Conservation (phyloP, 2,329 filamentous ascomycete species). For the Aureobasidium sp. region DNA sequence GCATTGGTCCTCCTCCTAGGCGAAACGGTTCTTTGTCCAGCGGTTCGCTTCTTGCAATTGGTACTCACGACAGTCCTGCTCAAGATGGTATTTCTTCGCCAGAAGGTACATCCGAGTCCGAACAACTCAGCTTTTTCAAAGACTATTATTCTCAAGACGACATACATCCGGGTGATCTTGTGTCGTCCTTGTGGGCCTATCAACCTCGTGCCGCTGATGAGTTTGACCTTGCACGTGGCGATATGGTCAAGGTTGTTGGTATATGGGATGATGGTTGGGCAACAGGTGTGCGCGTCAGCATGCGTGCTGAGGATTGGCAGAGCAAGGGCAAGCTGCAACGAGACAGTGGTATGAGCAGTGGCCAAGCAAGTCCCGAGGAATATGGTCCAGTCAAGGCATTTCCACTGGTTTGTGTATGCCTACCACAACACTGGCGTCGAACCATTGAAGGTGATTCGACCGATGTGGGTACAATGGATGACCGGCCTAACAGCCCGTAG, state of each 20-base stretch:
- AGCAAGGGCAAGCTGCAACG: constrained; percentile 60
- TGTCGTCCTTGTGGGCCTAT: constrained; percentile 93
- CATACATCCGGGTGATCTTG: constrained; percentile 83
- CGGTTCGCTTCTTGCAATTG: constrained; percentile 55
- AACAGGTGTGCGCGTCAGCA: constrained; percentile 76
- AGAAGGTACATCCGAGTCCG: constrained; percentile 84
- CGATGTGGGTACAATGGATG: constrained; percentile 20
- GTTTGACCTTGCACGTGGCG: constrained; percentile 84
- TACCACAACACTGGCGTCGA: constrained; percentile 93
- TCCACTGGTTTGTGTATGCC: constrained; percentile 89
- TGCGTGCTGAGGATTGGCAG: constrained; percentile 86
- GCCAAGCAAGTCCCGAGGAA: constrained; percentile 40
- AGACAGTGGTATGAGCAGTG: constrained; percentile 88
- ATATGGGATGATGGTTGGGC: constrained; percentile 99
- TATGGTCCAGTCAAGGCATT: constrained; percentile 90
- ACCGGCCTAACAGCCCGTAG: constrained; percentile 11
- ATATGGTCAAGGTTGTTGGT: constrained; percentile 96
- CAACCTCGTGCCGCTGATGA: constrained; percentile 90
- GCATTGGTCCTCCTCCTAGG: constrained; percentile 52
- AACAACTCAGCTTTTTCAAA: constrained; percentile 93
- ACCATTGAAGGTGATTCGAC: constrained; percentile 78
- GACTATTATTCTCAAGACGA: constrained; percentile 98
- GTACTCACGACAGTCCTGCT: constrained; percentile 62
- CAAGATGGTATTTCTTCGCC: constrained; percentile 73
- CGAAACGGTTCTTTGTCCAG: constrained; percentile 87